Conservation (phyloP, 257 asterid genomes). For the Echium plantagineum region DNA sequence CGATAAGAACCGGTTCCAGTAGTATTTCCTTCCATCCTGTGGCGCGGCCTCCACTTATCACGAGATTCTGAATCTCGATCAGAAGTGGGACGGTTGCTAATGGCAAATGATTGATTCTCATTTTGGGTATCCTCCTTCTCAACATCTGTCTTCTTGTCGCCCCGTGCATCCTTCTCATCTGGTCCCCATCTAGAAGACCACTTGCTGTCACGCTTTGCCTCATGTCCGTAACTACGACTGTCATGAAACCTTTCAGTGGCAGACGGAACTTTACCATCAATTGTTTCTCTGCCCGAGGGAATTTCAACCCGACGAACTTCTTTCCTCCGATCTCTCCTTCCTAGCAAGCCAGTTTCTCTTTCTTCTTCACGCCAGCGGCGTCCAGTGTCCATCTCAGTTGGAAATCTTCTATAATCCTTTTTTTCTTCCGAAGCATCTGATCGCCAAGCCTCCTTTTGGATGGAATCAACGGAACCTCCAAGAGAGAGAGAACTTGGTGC, state of each 20-base stretch:
- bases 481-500: conserved; percentile 81
- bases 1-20: conserved; percentile 58
- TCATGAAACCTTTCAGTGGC: conserved; percentile 76
- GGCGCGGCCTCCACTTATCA: conserved; percentile 99
- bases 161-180: conserved; percentile 72
- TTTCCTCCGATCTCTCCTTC: conserved; percentile 89
- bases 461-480: conserved; percentile 63
- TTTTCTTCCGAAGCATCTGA: conserved; percentile 64
- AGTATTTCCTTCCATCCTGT: conserved; percentile 76
- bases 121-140: conserved; percentile 68
- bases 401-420: conserved; percentile 69
- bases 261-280: conserved; percentile 52
- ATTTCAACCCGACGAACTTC: conserved; percentile 68
- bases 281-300: conserved; percentile 55
- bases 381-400: conserved; percentile 61
- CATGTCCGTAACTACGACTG: conserved; percentile 60
- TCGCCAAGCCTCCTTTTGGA: conserved; percentile 81
- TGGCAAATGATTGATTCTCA: conserved; percentile 51
- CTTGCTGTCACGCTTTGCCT: conserved; percentile 78
- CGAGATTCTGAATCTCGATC: conserved; percentile 89
- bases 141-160: conserved; percentile 51
- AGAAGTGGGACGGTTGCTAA: conserved; percentile 42
- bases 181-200: conserved; percentile 99
- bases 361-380: conserved; percentile 99
- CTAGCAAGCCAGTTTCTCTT: conserved; percentile 96